phyloP scores from a whole-genome alignment of 208 protist species.

The Entamoeba histolytica region DNA sequence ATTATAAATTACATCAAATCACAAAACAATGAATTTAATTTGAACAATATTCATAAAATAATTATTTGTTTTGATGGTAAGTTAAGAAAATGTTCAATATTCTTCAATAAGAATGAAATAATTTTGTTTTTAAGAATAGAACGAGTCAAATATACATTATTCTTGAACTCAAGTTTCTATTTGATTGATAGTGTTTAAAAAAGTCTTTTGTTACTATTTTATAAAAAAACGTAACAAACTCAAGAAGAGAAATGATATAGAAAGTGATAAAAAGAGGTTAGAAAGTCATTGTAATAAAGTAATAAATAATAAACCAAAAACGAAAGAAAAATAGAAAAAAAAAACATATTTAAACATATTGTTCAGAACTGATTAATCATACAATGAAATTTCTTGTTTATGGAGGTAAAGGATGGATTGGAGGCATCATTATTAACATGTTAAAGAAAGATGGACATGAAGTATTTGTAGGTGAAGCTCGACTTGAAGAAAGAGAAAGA shows the following conservation, averaged over 20 bases:
- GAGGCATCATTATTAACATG: conserved; percentile 13
- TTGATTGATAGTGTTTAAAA: no score
- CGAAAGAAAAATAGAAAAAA: neutral
- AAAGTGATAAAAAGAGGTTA: neutral
- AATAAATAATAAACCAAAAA: neutral
- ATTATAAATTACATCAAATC: no score
- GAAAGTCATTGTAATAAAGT: neutral
- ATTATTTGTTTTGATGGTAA: no score
- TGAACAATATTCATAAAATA: no score
- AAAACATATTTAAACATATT: neutral
- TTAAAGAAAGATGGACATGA: conserved; percentile 6
- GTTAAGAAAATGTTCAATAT: no score
- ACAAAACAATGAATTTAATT: no score
- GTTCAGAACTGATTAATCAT: neutral
- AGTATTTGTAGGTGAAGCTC: neutral
- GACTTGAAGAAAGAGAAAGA: conserved; percentile 24
- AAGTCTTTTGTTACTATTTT: no score
- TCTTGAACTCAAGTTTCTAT: no score
- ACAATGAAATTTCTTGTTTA: conserved; percentile 20
- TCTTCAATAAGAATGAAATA: no score
- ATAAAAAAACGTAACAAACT: no score
- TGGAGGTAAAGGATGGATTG: conserved; percentile 31
- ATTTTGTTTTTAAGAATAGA: no score
- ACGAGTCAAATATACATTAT: no score
- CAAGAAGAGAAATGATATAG: neutral